Evolutionary conservation across 225 moss, liverwort and hornwort species (phyloP).

Genomic region (Sphagnum tenellum): DNA sequence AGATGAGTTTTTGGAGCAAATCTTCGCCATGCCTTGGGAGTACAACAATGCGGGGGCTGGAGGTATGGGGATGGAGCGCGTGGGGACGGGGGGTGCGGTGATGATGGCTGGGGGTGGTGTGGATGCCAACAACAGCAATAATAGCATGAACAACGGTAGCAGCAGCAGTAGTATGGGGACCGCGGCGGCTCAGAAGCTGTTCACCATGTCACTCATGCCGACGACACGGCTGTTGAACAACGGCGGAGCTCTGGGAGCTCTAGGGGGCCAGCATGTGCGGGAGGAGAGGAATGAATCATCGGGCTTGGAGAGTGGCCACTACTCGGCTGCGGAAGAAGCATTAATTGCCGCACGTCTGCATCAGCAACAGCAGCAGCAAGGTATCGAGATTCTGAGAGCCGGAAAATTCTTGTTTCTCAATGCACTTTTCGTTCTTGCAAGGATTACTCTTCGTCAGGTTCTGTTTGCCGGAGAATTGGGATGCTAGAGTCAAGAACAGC

Average conservation of each 20-base stretch:
- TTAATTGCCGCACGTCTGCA: no score
- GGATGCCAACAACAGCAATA: background rate
- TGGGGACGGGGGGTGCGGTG: constrained; percentile 8
- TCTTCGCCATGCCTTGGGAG: constrained; percentile 36
- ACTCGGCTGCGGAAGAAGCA: no score
- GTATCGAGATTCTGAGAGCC: no score
- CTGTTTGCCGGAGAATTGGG: no score
- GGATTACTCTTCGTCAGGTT: no score
- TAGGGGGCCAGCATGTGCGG: background rate
- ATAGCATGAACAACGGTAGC: background rate
- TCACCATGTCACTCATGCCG: constrained; percentile 22
- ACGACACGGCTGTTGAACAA: constrained; percentile 1
- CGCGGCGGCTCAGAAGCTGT: constrained; percentile 18
- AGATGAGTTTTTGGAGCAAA: constrained; percentile 45
- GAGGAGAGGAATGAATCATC: no score
- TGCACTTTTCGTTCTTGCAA: no score
- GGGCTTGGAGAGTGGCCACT: no score
- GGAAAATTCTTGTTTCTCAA: no score
- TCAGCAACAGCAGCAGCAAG: no score
- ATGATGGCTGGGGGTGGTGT: background rate
- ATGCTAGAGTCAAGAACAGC: no score
- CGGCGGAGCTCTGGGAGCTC: background rate
- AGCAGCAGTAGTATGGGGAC: no score
- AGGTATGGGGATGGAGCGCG: constrained; percentile 31
- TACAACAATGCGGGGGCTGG: constrained; percentile 16